These are phyloP conservation scores for Vitis hybrid DNA, from an alignment of 177 flowering plant species.

Conservation along the genomic window DNA sequence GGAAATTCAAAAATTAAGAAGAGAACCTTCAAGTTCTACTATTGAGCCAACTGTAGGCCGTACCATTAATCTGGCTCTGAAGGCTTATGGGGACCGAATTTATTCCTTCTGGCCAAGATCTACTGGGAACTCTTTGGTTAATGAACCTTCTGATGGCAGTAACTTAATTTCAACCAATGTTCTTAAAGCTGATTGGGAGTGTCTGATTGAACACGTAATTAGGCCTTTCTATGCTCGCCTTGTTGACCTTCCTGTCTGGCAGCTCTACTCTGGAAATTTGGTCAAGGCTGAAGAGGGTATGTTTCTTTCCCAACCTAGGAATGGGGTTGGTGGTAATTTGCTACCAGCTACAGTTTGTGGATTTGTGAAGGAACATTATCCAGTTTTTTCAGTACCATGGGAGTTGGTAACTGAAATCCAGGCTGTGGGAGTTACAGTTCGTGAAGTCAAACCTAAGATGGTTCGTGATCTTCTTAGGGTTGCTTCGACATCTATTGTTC, in stretches of 20 bases:
- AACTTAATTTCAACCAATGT: slow-evolving; percentile 21
- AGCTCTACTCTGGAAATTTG: slow-evolving; percentile 76
- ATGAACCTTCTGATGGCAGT: slow-evolving; percentile 28
- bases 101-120: slow-evolving; percentile 96
- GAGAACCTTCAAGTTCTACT: slow-evolving; percentile 53
- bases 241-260: slow-evolving; percentile 92
- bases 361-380: slow-evolving; percentile 96
- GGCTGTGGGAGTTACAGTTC: slow-evolving; percentile 69
- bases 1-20: slow-evolving; percentile 75
- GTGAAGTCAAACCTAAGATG: slow-evolving; percentile 95
- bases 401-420: slow-evolving; percentile 89
- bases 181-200: slow-evolving; percentile 69
- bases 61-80: slow-evolving; percentile 48
- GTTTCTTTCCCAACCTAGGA: slow-evolving; percentile 92
- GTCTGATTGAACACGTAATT: slow-evolving; percentile 71
- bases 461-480: slow-evolving; percentile 80
- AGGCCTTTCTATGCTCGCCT: slow-evolving; percentile 82
- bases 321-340: slow-evolving; percentile 52
- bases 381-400: slow-evolving; percentile 96
- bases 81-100: slow-evolving; percentile 54
- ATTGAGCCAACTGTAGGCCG: slow-evolving; percentile 45
- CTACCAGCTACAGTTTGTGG: slow-evolving; percentile 83
- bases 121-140: slow-evolving; percentile 11
- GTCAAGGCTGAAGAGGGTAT: slow-evolving; percentile 94
- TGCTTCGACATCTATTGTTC: slow-evolving; percentile 66